Base-by-base conservation (phyloP, 371 early-diverging fungal genomes). In the Rhizopus delemar region DNA sequence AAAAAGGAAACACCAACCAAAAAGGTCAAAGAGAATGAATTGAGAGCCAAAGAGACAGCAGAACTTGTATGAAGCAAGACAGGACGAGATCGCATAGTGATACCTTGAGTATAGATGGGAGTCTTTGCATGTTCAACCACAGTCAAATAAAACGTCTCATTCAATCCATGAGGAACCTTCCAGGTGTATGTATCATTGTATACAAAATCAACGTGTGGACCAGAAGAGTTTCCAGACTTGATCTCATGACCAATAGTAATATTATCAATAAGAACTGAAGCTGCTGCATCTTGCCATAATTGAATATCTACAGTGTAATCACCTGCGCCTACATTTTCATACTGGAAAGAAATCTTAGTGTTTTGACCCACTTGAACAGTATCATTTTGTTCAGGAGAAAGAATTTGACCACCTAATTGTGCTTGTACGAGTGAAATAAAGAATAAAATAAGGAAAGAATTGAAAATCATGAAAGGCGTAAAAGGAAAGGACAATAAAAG, bases 81-180 rank as follows among this genome's bases (percentile, higher is more conserved):
- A 8, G 68, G 63, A 49, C 60, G 60, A 43, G 68, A 68, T 15
- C 68, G 59, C 41, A 63, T 29, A 16, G 31, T 13, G 15, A 62
- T 8, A 15, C 62, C 62, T 3, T 68, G 41, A 3, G 41, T 45
- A 46, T 52, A 49, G 8, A 57, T 29, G 3, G 48, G 12, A 1
- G 63, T 68, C 32, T 51, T 32, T 29, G 64, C 53, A 11, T 49
- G 35, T 51, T 60, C 67, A 28, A 54, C 63, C 3, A 70, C 58
- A 13, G 63, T 63, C 16, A 70, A 41, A 57, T 61, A 70, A 36
- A 70, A 63, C 2, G 68, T 70, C 4, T 48, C 43, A 43, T 70
- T 67, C 5, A 70, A 51, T 9, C 67, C 67, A 55, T 50, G 57
- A 48, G 67, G 71, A 28, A 70, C 67, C 15, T 63, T 63, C 71